Conservation (phyloP, 352 stramenopile genomes). For the Phytophthora rubi region DNA sequence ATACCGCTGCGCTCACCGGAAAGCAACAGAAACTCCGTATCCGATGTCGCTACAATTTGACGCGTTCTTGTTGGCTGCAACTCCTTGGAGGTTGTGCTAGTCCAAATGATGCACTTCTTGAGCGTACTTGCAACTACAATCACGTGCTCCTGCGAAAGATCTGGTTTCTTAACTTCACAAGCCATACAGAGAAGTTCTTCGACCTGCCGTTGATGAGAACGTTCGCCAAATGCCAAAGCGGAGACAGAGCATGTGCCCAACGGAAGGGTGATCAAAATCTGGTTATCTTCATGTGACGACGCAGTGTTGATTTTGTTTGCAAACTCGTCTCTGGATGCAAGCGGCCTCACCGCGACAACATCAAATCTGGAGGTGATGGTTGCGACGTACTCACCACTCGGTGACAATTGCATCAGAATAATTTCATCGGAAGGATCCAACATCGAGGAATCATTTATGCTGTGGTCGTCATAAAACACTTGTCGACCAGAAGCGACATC, state of each 20-base stretch:
- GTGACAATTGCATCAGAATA: conserved; percentile 39
- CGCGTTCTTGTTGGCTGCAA: conserved; percentile 7
- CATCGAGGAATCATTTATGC: neutral
- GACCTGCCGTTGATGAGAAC: neutral
- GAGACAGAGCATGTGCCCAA: conserved; percentile 16
- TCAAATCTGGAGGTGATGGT: conserved; percentile 34
- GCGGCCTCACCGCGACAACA: conserved; percentile 24
- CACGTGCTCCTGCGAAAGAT: conserved; percentile 1
- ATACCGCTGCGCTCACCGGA: conserved; percentile 25
- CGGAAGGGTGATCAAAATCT: conserved; percentile 16
- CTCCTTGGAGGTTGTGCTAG: conserved; percentile 14
- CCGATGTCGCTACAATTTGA: conserved; percentile 28
- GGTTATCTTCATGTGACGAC: neutral
- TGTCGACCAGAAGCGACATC: conserved; percentile 36
- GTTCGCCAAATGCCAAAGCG: conserved; percentile 28
- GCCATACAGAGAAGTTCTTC: conserved; percentile 38
- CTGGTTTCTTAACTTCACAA: conserved; percentile 17
- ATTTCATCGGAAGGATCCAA: conserved; percentile 25
- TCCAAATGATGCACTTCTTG: conserved; percentile 30
- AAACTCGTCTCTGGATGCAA: neutral
- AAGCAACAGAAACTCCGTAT: conserved; percentile 33
- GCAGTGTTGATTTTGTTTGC: neutral
- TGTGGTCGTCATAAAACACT: conserved; percentile 23
- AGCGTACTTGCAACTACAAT: conserved; percentile 23
- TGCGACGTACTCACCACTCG: conserved; percentile 22